phyloP scores from a whole-genome alignment of 2,329 filamentous ascomycete species.

The Alternaria arbusti region DNA sequence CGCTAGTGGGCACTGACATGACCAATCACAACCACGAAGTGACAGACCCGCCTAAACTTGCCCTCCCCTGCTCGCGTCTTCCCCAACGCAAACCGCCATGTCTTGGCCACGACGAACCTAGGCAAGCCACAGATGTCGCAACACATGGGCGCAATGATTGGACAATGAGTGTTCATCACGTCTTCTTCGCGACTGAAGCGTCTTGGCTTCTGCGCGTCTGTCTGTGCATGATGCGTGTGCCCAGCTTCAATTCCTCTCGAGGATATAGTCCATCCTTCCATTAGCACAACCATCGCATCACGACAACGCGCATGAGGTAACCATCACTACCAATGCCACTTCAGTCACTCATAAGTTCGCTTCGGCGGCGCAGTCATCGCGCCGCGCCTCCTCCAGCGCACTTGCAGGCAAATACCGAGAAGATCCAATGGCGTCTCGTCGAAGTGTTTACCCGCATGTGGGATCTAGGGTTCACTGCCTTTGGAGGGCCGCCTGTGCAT shows the following conservation, averaged over 20 bases:
- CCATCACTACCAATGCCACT: constrained; percentile 16
- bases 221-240: not conserved
- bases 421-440: constrained; percentile 28
- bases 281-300: not conserved
- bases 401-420: constrained; percentile 23
- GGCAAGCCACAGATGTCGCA: constrained; percentile 1
- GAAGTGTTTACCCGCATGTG: constrained; percentile 51
- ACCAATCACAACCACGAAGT: constrained; percentile 1
- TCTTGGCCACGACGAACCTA: not conserved
- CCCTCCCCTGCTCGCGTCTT: not conserved
- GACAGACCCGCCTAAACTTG: not conserved
- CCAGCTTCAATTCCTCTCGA: not conserved
- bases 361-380: constrained; percentile 20
- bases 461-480: constrained; percentile 69
- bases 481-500: constrained; percentile 73
- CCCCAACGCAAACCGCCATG: not conserved
- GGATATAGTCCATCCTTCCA: not conserved
- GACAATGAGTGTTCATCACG: not conserved
- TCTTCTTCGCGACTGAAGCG: not conserved
- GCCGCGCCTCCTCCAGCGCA: constrained; percentile 6
- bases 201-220: not conserved
- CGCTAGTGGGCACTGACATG: not conserved
- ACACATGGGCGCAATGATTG: constrained; percentile 12
- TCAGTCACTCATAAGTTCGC: constrained; percentile 28
- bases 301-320: not conserved